These are phyloP conservation scores for Aspergillus flavus DNA, from an alignment of 2,329 filamentous ascomycete species.

Conservation along the genomic window DNA sequence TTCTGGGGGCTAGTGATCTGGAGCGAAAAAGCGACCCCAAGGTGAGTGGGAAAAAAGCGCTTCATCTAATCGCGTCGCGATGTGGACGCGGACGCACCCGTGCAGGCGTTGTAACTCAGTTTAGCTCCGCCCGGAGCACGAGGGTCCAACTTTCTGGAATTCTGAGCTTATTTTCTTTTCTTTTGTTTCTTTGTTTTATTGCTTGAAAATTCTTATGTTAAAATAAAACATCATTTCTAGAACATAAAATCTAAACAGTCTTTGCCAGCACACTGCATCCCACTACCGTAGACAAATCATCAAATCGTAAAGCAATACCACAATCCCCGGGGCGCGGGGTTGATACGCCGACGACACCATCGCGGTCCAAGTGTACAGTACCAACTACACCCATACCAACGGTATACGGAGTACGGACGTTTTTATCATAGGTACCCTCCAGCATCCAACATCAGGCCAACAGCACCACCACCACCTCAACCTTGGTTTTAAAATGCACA, in stretches of 20 bases:
- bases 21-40: slow-evolving; percentile 22
- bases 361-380: not conserved
- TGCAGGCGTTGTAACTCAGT: slow-evolving; percentile 9
- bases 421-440: not conserved
- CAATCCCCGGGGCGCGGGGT: not conserved
- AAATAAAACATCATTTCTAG: not conserved
- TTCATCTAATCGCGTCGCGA: slow-evolving; percentile 33
- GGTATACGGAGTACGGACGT: not conserved
- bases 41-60: slow-evolving; percentile 27
- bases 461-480: not conserved
- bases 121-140: not conserved
- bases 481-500: not conserved
- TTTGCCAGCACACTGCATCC: not conserved
- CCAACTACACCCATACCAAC: not conserved
- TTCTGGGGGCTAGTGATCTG: slow-evolving; percentile 1
- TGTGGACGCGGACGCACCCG: slow-evolving; percentile 32
- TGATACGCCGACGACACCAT: not conserved
- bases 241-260: not conserved
- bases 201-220: not conserved
- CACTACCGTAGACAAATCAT: no score
- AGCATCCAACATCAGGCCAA: not conserved
- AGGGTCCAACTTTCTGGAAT: not conserved
- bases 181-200: not conserved
- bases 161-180: not conserved
- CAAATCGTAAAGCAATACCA: no score